Evolutionary conservation across 208 protist genomes (phyloP).

Genomic region (Sergeia podlipaevii): DNA sequence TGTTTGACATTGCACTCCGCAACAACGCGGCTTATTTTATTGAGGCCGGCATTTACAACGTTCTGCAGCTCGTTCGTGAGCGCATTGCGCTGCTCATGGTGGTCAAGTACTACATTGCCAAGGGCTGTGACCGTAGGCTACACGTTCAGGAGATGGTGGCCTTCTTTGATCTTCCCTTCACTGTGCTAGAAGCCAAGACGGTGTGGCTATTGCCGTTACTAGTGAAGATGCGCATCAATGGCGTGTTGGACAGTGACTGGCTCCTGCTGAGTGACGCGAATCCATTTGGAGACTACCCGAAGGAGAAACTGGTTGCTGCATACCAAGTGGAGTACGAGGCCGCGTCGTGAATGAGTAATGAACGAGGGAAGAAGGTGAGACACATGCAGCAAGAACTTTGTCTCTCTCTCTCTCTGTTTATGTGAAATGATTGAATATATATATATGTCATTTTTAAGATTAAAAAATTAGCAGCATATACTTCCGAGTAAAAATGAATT

Average conservation of each 20-base stretch:
- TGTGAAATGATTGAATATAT: too few species aligned
- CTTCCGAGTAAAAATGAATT: too few species aligned
- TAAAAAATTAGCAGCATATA: too few species aligned
- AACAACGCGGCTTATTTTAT: conserved; percentile 63
- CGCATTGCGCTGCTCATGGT: conserved; percentile 69
- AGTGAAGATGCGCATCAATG: conserved; percentile 69
- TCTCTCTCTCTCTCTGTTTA: neutral
- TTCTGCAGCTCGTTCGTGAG: conserved; percentile 49
- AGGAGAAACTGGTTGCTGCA: conserved; percentile 10
- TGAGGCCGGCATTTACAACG: conserved; percentile 60
- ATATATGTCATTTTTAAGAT: too few species aligned
- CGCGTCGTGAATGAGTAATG: too few species aligned
- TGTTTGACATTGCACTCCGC: conserved; percentile 55
- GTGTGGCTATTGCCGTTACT: conserved; percentile 80
- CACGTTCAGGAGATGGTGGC: conserved; percentile 54
- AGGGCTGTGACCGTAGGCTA: conserved; percentile 29
- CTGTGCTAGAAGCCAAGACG: conserved; percentile 19
- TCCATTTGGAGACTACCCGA: conserved; percentile 66
- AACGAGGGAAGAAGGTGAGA: neutral
- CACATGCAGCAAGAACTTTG: neutral
- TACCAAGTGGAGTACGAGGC: conserved; percentile 1
- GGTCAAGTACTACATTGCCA: conserved; percentile 64
- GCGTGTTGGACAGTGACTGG: conserved; percentile 58
- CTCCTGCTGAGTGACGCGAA: conserved; percentile 50
- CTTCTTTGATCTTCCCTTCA: conserved; percentile 43